Evolutionary conservation across 2,329 filamentous ascomycete genomes (phyloP), one percentile per base, ranked within the genome.

Genomic region (Neofusicoccum sp.): DNA sequence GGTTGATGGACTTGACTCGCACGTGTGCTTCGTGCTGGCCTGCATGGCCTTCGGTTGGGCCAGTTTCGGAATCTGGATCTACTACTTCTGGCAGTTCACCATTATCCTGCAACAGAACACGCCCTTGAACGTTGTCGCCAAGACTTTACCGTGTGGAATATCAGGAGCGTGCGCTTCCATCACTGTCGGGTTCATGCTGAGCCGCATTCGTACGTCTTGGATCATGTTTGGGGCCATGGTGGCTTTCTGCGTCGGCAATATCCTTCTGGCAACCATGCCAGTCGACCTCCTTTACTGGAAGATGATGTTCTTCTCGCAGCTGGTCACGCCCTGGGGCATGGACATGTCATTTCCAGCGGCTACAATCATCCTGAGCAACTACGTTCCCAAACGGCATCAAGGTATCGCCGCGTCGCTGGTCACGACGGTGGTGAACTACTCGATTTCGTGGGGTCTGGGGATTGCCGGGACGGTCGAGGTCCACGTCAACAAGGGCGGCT

Each of bases 11-110:
- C 74, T 81, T 59, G 79, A 72, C 62, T 76, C 68, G 1, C 80
- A 83, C 47, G 78, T 80, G 4, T 75, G 68, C 2, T 87, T 87
- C 65, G 84, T 87, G 0, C 74, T 88, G 2, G 80, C 71, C 0
- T 83, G 81, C 57, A 75, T 85, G 0, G 78, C 77, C 2, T 83
- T 69, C 28, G 75, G 75, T 24, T 75, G 72, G 72, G 65, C 68
- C 31, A 65, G 65, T n/a, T 73, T 74, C 44, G 72, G 70, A 67
- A 67, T 63, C 63, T 65, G 38, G 70, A 38, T 69, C 11, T 74
- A 70, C 61, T 75, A 75, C 64, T 66, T 65, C n/a, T 67, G 67
- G 61, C 68, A 72, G 48, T 68, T 73, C 30, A 54, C 70, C 8
- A 64, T 70, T 38, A 49, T 63, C 2, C 66, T 72, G 1, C 66